A percentile compares a stretch with the other conserved stretches of the same genome.
phyloP scores from a whole-genome alignment of 768 basidiomycete genomes.

The Sarcodon aspratus region DNA sequence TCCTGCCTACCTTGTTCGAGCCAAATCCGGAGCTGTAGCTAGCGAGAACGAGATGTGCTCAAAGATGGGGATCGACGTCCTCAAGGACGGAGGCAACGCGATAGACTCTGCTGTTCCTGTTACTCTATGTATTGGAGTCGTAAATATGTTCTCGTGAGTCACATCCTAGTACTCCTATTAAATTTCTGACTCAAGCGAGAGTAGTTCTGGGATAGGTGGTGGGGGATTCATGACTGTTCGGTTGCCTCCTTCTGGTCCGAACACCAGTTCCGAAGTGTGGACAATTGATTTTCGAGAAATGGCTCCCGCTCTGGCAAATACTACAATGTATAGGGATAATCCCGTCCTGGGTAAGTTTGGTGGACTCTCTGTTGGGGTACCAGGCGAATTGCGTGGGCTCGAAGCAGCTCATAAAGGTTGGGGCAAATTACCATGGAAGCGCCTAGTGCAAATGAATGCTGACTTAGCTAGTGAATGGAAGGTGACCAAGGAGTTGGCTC shows the following conservation, averaged over 20 bases:
- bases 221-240: constrained; percentile 84
- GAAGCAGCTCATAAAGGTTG: constrained; percentile 75
- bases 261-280: constrained; percentile 44
- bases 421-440: constrained; percentile 72
- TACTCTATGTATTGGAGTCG: constrained; percentile 68
- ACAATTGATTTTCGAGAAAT: constrained; percentile 85
- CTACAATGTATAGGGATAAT: constrained; percentile 62
- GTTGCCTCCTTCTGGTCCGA: constrained; percentile 39
- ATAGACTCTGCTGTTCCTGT: constrained; percentile 80
- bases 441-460: constrained; percentile 65
- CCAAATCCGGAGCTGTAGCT: constrained; percentile 76
- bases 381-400: constrained; percentile 83
- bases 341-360: constrained; percentile 50
- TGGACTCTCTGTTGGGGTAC: constrained; percentile 79
- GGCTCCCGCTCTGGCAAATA: constrained; percentile 61
- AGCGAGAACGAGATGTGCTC: constrained; percentile 86
- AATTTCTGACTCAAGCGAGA: constrained; percentile 1
- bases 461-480: constrained; percentile 71
- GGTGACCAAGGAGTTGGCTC: constrained; percentile 67
- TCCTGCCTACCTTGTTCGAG: constrained; percentile 47
- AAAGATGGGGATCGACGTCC: constrained; percentile 63
- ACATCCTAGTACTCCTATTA: constrained; percentile 6
- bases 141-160: constrained; percentile 85
- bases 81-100: constrained; percentile 83
- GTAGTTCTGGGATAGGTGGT: constrained; percentile 75